phyloP scores from a whole-genome alignment of 441 rosid species.

The Bruguiera hainesii region DNA sequence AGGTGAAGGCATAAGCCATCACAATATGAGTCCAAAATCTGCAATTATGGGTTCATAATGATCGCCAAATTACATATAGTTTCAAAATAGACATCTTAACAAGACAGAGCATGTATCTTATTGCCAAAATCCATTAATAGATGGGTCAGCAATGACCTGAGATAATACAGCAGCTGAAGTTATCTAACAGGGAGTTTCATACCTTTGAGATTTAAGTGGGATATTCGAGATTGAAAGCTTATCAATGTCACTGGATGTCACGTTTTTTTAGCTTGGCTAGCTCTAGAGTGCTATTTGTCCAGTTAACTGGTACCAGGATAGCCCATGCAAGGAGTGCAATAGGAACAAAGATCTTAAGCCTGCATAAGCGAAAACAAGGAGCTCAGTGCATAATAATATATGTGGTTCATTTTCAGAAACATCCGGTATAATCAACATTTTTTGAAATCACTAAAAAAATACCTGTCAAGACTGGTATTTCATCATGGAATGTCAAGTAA shows the following conservation, averaged over 20 bases:
- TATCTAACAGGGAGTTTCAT: slow-evolving; percentile 1
- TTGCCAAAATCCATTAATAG: neutral
- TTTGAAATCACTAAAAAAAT: neutral
- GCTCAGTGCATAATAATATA: neutral
- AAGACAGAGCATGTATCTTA: too few species aligned
- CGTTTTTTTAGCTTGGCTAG: slow-evolving; percentile 31
- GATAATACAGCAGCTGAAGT: slow-evolving; percentile 2
- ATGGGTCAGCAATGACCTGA: neutral
- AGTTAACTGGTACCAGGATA: slow-evolving; percentile 77
- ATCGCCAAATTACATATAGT: neutral
- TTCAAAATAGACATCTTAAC: neutral
- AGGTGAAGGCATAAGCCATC: slow-evolving; percentile 86
- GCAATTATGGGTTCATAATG: slow-evolving; percentile 18
- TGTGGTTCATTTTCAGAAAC: neutral
- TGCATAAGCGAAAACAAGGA: slow-evolving; percentile 25
- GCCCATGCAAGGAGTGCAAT: slow-evolving; percentile 78
- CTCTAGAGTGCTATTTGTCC: slow-evolving; percentile 45
- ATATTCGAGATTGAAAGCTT: slow-evolving; percentile 88
- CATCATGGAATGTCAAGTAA: too few species aligned
- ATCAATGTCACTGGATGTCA: slow-evolving; percentile 82
- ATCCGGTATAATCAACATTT: neutral
- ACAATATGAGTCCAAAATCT: slow-evolving; percentile 82
- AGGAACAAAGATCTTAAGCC: slow-evolving; percentile 90
- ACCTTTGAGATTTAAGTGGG: slow-evolving; percentile 63
- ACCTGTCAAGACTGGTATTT: too few species aligned